These are phyloP conservation scores for Ganoderma lucidum DNA, from an alignment of 1,284 basidiomycete genomes.

Conservation along the genomic window DNA sequence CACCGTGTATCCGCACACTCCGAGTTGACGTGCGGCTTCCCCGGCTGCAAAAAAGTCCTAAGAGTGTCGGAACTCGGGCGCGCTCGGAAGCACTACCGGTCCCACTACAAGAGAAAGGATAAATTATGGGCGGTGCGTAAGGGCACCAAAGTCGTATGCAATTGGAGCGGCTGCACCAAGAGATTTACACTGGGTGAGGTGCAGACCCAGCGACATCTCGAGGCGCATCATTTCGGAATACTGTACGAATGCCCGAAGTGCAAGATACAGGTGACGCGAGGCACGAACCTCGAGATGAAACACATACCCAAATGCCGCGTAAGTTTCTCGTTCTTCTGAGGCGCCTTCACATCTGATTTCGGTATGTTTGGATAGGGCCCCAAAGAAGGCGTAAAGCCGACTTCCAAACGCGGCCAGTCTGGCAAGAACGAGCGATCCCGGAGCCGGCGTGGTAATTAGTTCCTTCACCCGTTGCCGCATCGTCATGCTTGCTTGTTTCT, in stretches of 20 bases:
- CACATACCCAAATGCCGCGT: neutral
- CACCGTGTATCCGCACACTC: neutral
- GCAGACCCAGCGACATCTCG: neutral
- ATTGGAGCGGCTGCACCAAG: neutral
- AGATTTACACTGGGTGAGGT: neutral
- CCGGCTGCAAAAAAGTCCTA: neutral
- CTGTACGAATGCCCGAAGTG: neutral
- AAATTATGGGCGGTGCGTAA: no score
- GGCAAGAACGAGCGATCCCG: no score
- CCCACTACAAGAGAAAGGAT: neutral
- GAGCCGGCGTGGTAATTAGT: neutral
- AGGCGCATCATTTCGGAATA: neutral
- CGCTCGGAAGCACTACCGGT: neutral
- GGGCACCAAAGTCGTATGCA: neutral
- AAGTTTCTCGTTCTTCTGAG: neutral
- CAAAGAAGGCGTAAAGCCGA: neutral
- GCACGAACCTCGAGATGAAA: no score
- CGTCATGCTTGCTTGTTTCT: neutral
- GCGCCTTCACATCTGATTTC: neutral
- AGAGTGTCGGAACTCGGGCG: neutral
- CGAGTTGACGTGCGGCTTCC: neutral
- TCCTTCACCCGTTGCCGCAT: neutral
- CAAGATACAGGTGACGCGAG: neutral
- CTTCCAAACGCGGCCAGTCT: no score
- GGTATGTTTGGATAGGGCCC: neutral